Conservation (phyloP, 495 filamentous ascomycete genomes). For the Margaritispora aquatica region DNA sequence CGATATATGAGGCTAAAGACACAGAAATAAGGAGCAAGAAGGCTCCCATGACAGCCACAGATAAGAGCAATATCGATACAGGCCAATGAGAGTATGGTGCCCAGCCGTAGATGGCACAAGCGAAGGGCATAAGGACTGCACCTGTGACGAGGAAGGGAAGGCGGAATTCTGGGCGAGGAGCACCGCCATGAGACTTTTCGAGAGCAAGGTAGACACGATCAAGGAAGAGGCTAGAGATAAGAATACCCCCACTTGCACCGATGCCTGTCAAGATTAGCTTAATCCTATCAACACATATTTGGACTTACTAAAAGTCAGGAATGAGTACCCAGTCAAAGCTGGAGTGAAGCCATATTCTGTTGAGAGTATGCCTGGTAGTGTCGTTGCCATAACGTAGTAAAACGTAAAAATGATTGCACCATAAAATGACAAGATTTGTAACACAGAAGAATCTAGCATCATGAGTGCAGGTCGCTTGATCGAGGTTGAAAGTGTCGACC, state of each 20-base stretch:
- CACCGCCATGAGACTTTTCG: constrained; percentile 30
- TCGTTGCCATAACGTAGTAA: constrained; percentile 48
- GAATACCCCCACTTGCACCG: constrained; percentile 42
- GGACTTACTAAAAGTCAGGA: constrained; percentile 45
- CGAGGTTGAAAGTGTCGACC: constrained; percentile 27
- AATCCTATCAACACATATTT: background rate
- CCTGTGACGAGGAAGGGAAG: constrained; percentile 44
- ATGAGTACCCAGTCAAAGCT: constrained; percentile 37
- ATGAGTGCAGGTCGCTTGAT: constrained; percentile 42
- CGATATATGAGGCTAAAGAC: constrained; percentile 47
- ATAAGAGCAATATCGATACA: constrained; percentile 33
- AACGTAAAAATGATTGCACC: constrained; percentile 44
- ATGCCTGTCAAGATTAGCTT: constrained; percentile 32
- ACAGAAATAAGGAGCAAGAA: constrained; percentile 38
- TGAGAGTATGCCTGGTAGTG: constrained; percentile 43
- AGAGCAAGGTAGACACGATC: constrained; percentile 48
- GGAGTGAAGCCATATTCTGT: constrained; percentile 40
- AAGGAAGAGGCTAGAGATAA: constrained; percentile 36
- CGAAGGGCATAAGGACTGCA: too few relatives aligned
- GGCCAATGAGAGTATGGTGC: constrained; percentile 32
- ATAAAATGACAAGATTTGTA: constrained; percentile 43
- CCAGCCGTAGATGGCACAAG: constrained; percentile 46
- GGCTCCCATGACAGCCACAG: constrained; percentile 31
- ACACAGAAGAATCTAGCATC: constrained; percentile 38
- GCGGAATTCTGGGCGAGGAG: constrained; percentile 41